These are phyloP conservation scores for Phyllostachys edulis DNA, from an alignment of 176 grass and related monocot genomes.

Conservation along the genomic window DNA sequence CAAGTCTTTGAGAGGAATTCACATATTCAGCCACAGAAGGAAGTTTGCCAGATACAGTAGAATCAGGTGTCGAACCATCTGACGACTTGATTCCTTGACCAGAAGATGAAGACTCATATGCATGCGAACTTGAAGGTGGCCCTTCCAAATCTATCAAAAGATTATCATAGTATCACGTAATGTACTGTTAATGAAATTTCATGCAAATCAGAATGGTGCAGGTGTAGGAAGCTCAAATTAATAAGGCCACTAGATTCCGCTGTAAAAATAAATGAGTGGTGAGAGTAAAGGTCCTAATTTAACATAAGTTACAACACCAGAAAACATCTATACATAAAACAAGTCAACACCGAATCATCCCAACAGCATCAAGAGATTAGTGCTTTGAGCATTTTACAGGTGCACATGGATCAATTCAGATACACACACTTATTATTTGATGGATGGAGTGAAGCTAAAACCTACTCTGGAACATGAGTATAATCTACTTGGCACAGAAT, in stretches of 20 bases:
- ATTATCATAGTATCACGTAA: constrained; percentile 7
- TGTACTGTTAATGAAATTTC: background rate
- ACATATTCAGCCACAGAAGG: constrained; percentile 17
- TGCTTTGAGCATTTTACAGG: background rate
- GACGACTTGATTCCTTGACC: constrained; percentile 37
- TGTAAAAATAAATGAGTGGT: background rate
- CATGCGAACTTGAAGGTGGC: constrained; percentile 33
- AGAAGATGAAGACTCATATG: constrained; percentile 43
- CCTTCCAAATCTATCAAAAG: constrained; percentile 39
- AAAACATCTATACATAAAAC: background rate
- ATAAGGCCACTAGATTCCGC: background rate
- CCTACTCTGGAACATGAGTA: background rate
- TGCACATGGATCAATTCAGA: background rate
- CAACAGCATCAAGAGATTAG: background rate
- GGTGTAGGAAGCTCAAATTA: background rate
- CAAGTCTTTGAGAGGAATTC: constrained; percentile 46
- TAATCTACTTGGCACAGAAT: background rate
- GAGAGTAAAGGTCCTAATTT: background rate
- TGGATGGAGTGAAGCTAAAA: background rate
- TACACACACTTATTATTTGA: background rate
- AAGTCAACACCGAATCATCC: background rate
- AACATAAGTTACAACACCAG: background rate
- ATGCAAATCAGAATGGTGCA: constrained; percentile 18
- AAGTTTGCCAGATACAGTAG: constrained; percentile 42
- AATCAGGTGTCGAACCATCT: constrained; percentile 26